Base-by-base conservation (phyloP, 2,329 filamentous ascomycete species). In the Ceratocystis papillata region DNA sequence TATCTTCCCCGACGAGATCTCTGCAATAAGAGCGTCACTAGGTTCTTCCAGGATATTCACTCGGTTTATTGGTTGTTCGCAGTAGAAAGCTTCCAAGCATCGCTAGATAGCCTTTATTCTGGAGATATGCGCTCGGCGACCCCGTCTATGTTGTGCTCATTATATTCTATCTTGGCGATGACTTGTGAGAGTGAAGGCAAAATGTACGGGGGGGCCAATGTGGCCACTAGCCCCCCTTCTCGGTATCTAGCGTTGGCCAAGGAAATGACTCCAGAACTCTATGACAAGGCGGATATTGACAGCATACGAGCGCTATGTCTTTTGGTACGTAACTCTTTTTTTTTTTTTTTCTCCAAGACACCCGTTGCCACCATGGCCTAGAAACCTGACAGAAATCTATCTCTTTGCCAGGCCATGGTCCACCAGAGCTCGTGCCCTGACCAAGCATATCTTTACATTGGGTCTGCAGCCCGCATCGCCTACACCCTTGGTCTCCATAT, bases 51-150 rank as follows among this genome's bases (percentile, higher is more conserved):
- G 46, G 72, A 73, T 44, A 69, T 73, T 33, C 71, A 73, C 66
- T 70, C 70, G 7, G 65, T 73, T 46, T 73, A 73, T 62, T 73
- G 72, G 72, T 70, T 73, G 62, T 70, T 71, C 67, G 70, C 71
- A 0, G 69, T 69, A 33, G 72, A 73, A 65, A 69, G 68, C 20
- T 71, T 73, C 62, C 70, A 71, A n/a, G 68, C 68, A 17, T 62
- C 69, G 12, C 70, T 72, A 2, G 70, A 72, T 50, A 67, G 71
- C 3, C 68, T 73, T 12, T 73, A 73, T 60, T 67, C 70, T 8
- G 69, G 72, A 20, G 71, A 72, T 57, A 65, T 69, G 1, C 55
- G 67, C 2, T 69, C 69, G 22, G 72, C 71, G 0, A 70, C 70
- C 5, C 67, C 71, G 1, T 67, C 71, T 1, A 70, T 70, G 62